These are phyloP conservation scores for Coemansia interrupta DNA, from an alignment of 192 early-diverging fungal genomes.

Conservation along the genomic window DNA sequence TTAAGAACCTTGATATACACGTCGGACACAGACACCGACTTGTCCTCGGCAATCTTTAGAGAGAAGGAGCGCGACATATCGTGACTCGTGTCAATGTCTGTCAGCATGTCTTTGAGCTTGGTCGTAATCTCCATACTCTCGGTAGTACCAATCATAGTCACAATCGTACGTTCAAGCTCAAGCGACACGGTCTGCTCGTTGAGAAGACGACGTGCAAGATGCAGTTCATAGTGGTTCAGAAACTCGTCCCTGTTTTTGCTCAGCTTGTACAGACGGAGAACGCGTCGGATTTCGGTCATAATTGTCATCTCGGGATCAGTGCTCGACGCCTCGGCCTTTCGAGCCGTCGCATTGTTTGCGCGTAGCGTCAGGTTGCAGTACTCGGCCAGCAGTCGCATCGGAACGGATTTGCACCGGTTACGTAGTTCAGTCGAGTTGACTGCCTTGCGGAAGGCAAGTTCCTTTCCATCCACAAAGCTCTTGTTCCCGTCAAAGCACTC, in stretches of 20 bases:
- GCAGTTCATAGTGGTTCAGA: constrained; percentile 89
- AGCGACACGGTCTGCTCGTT: constrained; percentile 74
- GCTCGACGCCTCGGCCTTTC: constrained; percentile 1
- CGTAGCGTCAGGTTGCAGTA: neutral
- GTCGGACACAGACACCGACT: constrained; percentile 57
- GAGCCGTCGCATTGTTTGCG: neutral
- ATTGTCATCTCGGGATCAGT: neutral
- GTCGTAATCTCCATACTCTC: constrained; percentile 85
- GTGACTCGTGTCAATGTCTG: constrained; percentile 59
- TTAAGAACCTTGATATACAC: constrained; percentile 78
- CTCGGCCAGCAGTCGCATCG: constrained; percentile 4
- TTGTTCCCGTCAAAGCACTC: constrained; percentile 5
- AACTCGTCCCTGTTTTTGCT: constrained; percentile 52
- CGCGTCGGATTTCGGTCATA: neutral
- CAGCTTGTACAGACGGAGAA: neutral
- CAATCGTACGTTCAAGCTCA: constrained; percentile 83
- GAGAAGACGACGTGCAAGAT: constrained; percentile 87
- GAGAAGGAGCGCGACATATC: constrained; percentile 6
- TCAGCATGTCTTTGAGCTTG: constrained; percentile 88
- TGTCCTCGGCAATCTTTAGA: neutral
- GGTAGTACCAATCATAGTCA: constrained; percentile 71
- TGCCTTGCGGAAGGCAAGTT: neutral
- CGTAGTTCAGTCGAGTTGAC: constrained; percentile 1
- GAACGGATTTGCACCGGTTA: neutral
- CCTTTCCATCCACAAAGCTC: neutral